These are phyloP conservation scores for Ophiosphaerella korrae DNA, from an alignment of 2,329 filamentous ascomycete species.

Conservation along the genomic window DNA sequence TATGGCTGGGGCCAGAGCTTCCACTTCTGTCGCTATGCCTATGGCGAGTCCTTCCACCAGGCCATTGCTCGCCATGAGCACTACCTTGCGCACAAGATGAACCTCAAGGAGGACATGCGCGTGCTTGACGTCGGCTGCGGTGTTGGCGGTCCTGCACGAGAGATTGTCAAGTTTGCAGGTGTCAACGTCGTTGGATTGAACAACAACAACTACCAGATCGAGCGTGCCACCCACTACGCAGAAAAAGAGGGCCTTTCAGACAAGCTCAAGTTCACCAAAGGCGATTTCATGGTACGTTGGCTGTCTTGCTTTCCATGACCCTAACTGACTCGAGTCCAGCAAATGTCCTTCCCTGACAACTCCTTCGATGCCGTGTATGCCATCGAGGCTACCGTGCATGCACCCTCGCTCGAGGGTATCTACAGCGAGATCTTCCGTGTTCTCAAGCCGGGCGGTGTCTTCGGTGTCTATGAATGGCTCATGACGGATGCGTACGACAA, in stretches of 20 bases:
- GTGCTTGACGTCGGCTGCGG: slow-evolving; percentile 97
- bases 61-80: slow-evolving; percentile 97
- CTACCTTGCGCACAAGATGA: slow-evolving; percentile 90
- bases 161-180: slow-evolving; percentile 95
- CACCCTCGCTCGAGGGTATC: slow-evolving; percentile 85
- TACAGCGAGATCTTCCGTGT: slow-evolving; percentile 95
- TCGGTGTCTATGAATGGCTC: slow-evolving; percentile 98
- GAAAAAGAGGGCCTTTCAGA: slow-evolving; percentile 77
- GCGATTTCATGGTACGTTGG: slow-evolving; percentile 81
- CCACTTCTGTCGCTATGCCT: slow-evolving; percentile 94
- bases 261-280: slow-evolving; percentile 87
- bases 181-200: slow-evolving; percentile 90
- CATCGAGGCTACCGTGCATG: slow-evolving; percentile 96
- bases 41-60: slow-evolving; percentile 84
- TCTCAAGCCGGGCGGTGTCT: slow-evolving; percentile 92
- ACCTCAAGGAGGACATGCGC: slow-evolving; percentile 82
- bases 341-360: slow-evolving; percentile 94
- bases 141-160: slow-evolving; percentile 91
- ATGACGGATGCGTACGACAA: slow-evolving; percentile 98
- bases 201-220: slow-evolving; percentile 99
- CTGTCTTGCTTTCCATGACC: not conserved
- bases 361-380: slow-evolving; percentile 94
- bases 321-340: slow-evolving; percentile 53
- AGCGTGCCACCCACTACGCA: slow-evolving; percentile 87
- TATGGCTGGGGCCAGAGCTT: slow-evolving; percentile 96